Percentiles rank a stretch among this genome's conserved stretches.
These are phyloP conservation scores for Boeremia lycopersici DNA, from an alignment of 2,329 filamentous ascomycete genomes.

Conservation along the genomic window DNA sequence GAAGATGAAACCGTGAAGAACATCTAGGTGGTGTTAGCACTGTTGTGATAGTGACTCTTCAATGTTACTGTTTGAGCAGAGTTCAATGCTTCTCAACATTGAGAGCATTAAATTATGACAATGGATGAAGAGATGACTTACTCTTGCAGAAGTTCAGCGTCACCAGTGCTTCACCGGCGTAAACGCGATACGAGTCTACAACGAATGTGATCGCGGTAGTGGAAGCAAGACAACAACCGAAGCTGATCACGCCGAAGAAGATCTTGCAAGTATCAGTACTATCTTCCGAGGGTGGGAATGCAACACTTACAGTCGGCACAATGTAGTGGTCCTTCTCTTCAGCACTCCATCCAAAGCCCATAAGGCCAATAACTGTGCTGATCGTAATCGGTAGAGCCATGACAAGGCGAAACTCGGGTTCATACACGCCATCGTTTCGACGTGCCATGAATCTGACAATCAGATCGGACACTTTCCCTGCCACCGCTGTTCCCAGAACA, in stretches of 20 bases:
- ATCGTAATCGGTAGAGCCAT: conserved; percentile 80
- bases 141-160: conserved; percentile 94
- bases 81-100: no score
- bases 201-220: conserved; percentile 94
- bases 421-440: conserved; percentile 90
- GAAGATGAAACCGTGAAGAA: conserved; percentile 89
- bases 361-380: conserved; percentile 81
- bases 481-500: conserved; percentile 87
- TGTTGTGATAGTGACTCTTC: not conserved
- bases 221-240: conserved; percentile 87
- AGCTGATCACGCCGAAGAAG: conserved; percentile 91
- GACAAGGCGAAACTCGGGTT: conserved; percentile 75
- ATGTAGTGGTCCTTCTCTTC: conserved; percentile 79
- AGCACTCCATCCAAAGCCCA: conserved; percentile 96
- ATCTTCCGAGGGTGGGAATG: no score
- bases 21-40: conserved; percentile 54
- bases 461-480: conserved; percentile 84
- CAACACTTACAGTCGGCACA: conserved; percentile 68
- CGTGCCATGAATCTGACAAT: conserved; percentile 82
- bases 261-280: conserved; percentile 43
- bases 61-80: no score
- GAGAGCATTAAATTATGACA: not conserved
- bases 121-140: conserved; percentile 39
- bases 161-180: conserved; percentile 91
- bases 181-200: conserved; percentile 90